Percentiles rank a stretch among this genome's conserved stretches.
These are phyloP conservation scores for Fusarium nematophilum DNA, from an alignment of 2,329 filamentous ascomycete genomes.

Conservation along the genomic window DNA sequence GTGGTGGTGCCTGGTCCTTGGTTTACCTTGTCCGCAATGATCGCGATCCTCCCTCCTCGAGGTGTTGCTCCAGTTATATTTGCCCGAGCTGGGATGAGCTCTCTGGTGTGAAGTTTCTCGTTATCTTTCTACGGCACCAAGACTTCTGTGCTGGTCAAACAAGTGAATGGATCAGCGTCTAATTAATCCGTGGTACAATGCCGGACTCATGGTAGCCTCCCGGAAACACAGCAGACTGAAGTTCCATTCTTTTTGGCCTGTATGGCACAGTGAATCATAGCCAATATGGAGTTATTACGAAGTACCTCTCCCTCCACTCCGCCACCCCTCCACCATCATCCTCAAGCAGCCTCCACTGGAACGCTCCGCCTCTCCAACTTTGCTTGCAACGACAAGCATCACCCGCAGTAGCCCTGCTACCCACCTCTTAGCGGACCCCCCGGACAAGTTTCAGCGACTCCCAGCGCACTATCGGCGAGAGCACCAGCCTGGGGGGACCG, in stretches of 20 bases:
- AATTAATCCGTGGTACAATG: background rate
- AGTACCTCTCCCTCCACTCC: conserved; percentile 8
- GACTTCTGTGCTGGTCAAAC: background rate
- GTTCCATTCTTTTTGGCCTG: background rate
- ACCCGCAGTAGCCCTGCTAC: conserved; percentile 26
- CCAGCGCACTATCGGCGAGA: conserved; percentile 24
- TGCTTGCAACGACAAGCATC: conserved; percentile 23
- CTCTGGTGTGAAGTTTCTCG: background rate
- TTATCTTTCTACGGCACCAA: background rate
- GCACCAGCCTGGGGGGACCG: conserved; percentile 32
- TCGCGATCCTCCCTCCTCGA: conserved; percentile 31
- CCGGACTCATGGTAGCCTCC: background rate
- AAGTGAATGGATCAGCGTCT: background rate
- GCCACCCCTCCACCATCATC: conserved; percentile 1
- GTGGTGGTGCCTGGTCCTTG: conserved; percentile 25
- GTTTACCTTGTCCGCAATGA: conserved; percentile 19
- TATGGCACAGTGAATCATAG: background rate
- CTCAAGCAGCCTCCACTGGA: background rate
- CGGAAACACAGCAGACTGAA: background rate
- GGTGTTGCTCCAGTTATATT: conserved; percentile 19
- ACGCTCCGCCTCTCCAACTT: conserved; percentile 14
- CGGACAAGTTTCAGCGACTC: conserved; percentile 22
- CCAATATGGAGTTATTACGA: background rate
- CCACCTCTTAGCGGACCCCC: conserved; percentile 35
- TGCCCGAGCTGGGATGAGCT: conserved; percentile 4